These are phyloP conservation scores for Penicillium malachiteum DNA, from an alignment of 495 filamentous ascomycete species.

Conservation along the genomic window DNA sequence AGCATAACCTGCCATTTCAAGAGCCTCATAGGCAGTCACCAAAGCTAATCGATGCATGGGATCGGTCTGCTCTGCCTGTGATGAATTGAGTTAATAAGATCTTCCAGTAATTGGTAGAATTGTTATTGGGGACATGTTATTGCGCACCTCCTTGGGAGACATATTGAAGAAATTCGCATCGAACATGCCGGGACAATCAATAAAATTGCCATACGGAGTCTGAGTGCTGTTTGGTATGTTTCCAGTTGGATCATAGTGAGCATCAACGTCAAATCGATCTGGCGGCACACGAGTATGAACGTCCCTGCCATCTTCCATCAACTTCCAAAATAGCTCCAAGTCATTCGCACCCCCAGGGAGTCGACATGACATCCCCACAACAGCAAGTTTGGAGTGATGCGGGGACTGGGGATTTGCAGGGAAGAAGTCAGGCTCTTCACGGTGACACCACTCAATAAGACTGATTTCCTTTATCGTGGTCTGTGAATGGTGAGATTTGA, in stretches of 20 bases:
- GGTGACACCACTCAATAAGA: too few relatives aligned
- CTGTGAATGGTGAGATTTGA: too few relatives aligned
- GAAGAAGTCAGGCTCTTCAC: too few relatives aligned
- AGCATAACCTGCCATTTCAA: slow-evolving; percentile 67
- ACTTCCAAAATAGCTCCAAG: slow-evolving; percentile 40
- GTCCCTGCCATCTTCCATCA: slow-evolving; percentile 40
- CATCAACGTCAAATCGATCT: slow-evolving; percentile 43
- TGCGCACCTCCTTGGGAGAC: slow-evolving; percentile 20
- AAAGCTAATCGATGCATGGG: slow-evolving; percentile 38
- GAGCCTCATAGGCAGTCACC: slow-evolving; percentile 73
- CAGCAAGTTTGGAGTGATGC: slow-evolving; percentile 36
- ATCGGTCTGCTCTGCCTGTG: neutral
- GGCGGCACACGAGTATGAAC: slow-evolving; percentile 34
- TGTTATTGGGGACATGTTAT: too few relatives aligned
- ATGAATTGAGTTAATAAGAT: too few relatives aligned
- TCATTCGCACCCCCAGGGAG: slow-evolving; percentile 35
- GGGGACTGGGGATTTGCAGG: too few relatives aligned
- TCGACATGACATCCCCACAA: slow-evolving; percentile 43
- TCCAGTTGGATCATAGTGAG: slow-evolving; percentile 44
- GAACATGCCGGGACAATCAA: slow-evolving; percentile 26
- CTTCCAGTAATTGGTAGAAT: too few relatives aligned
- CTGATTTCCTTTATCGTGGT: too few relatives aligned
- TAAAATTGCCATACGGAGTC: slow-evolving; percentile 38
- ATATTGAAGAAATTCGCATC: slow-evolving; percentile 33
- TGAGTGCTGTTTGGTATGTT: slow-evolving; percentile 32